A percentile compares a stretch with the other conserved stretches of the same genome.
Evolutionary conservation across 352 stramenopile genomes (phyloP).

Genomic region (Blastocystis sp.): DNA sequence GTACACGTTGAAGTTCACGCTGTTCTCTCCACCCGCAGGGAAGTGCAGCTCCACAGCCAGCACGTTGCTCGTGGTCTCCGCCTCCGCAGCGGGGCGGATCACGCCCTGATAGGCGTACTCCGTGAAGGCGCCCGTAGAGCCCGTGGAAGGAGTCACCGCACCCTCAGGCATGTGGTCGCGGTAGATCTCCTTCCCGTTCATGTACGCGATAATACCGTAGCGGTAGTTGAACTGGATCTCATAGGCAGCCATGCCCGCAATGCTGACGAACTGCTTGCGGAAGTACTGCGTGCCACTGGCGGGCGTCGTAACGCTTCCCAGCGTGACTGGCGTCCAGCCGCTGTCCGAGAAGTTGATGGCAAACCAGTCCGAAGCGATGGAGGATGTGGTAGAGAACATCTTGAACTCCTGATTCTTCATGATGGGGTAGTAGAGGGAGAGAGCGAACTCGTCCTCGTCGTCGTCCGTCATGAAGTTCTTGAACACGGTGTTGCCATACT

Average conservation of each 20-base stretch:
- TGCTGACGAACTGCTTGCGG: too few relatives aligned
- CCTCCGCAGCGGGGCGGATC: too few relatives aligned
- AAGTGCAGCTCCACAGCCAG: too few relatives aligned
- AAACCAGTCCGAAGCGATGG: background rate
- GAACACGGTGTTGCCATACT: background rate
- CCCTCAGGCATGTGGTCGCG: too few relatives aligned
- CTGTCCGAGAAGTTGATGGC: conserved; percentile 14
- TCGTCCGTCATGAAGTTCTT: background rate
- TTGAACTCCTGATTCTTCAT: background rate
- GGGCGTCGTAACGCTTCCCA: background rate
- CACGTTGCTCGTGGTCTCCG: too few relatives aligned
- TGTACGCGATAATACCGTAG: too few relatives aligned
- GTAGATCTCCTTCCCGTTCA: too few relatives aligned
- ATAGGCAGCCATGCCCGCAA: too few relatives aligned
- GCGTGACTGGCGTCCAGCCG: background rate
- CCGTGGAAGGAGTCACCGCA: background rate
- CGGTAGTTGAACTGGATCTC: too few relatives aligned
- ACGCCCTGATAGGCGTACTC: too few relatives aligned
- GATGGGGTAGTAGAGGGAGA: background rate
- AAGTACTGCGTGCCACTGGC: background rate
- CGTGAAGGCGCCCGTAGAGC: conserved; percentile 3
- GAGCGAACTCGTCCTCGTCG: background rate
- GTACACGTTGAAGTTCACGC: conserved; percentile 18
- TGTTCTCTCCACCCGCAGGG: background rate
- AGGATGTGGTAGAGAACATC: background rate